Base-by-base conservation (phyloP, 495 filamentous ascomycete species). In the Clavariopsis aquatica region DNA sequence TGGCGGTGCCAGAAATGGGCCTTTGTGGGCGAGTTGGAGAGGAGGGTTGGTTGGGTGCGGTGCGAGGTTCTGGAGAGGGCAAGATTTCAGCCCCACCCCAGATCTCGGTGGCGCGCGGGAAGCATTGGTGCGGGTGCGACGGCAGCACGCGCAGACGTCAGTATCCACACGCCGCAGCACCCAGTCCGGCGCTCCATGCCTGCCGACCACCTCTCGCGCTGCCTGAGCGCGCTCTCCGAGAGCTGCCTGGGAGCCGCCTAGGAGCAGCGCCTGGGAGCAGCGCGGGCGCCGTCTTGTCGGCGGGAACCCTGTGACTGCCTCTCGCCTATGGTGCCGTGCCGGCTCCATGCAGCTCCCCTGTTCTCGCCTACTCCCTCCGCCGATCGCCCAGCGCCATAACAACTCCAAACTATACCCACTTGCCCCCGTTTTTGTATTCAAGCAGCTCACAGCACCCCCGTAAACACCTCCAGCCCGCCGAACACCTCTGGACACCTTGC, bases 11-110 rank as follows among this genome's bases (percentile, higher is more conserved):
- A 10, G 57, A 23, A 38, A 29, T 17, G 24, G 57, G 22, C 34
- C 6, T 34, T 43, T 43, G 38, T 43, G 38, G 38, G 38, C 31
- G 31, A 36, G n/a, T n/a, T n/a, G n/a, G 12, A 34, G 5, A 12
- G 31, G 52, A 10, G 60, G 4, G 34, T 29, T 62, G 57, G 64
- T 67, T 67, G 64, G 64, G 49, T 61, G 64, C 58, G 63, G 49
- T 9, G 29, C 1, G 24, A 55, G 49, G 28, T 41, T n/a, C n/a
- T n/a, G n/a, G n/a, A n/a, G n/a, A n/a, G n/a, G 22, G 60, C 52
- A 17, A 34, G 23, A 45, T 46, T 53, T 66, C 49, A 54, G 57
- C 49, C n/a, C n/a, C n/a, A n/a, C n/a, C n/a, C n/a, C n/a, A n/a
- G n/a, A n/a, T n/a, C n/a, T 34, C 23, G 46, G 58, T 29, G 58